phyloP scores from a whole-genome alignment of 176 grass and related monocot species.

The Puya raimondii region DNA sequence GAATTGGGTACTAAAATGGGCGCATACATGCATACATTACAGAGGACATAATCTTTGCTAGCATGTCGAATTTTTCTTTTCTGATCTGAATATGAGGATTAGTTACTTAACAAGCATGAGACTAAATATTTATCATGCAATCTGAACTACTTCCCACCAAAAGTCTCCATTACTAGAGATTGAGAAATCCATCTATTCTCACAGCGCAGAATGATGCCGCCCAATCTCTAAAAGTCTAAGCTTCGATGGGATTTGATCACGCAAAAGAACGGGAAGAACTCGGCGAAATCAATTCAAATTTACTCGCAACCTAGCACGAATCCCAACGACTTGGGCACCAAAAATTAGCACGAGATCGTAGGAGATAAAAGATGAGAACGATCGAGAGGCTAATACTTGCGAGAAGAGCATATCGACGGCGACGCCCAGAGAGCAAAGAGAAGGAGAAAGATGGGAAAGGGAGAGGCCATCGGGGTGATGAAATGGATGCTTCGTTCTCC shows the following conservation, averaged over 20 bases:
- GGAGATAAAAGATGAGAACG: background rate
- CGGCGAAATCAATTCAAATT: too few species aligned
- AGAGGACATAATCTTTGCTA: background rate
- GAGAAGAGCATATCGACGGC: background rate
- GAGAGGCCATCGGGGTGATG: background rate
- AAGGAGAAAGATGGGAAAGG: background rate
- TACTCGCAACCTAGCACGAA: background rate
- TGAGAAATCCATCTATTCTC: background rate
- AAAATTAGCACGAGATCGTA: background rate
- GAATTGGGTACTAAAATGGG: too few species aligned
- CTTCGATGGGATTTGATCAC: background rate
- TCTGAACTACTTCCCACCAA: background rate
- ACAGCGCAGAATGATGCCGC: background rate
- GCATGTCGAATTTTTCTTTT: background rate
- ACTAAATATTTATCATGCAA: background rate
- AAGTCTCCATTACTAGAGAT: background rate
- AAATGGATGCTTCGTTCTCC: too few species aligned
- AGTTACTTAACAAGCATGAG: background rate
- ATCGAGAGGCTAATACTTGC: background rate
- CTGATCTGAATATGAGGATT: background rate
- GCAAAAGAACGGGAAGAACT: background rate
- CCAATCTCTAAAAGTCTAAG: background rate
- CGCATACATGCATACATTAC: too few species aligned
- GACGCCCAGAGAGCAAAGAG: background rate
- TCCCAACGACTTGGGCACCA: background rate